phyloP scores from a whole-genome alignment of 2,329 filamentous ascomycete species.

The Penicillium sp. region DNA sequence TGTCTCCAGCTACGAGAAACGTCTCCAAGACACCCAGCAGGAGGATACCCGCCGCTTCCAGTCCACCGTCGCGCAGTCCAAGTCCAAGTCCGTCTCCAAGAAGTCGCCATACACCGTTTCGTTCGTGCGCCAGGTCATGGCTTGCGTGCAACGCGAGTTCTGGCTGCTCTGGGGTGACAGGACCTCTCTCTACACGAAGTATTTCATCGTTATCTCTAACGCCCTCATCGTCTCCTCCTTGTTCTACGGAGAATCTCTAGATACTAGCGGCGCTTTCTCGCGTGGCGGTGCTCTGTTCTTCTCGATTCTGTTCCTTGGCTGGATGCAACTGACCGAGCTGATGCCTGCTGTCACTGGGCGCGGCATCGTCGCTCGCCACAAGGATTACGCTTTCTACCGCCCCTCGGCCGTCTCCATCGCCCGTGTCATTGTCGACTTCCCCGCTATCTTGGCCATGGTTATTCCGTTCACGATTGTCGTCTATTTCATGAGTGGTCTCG shows the following conservation, averaged over 20 bases:
- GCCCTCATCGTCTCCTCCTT: conserved; percentile 67
- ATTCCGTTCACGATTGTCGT: conserved; percentile 54
- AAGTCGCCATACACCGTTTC: conserved; percentile 70
- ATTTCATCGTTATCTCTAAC: conserved; percentile 68
- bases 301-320: conserved; percentile 57
- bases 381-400: conserved; percentile 61
- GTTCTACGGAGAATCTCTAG: conserved; percentile 59
- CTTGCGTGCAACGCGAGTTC: conserved; percentile 59
- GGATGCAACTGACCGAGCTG: conserved; percentile 68
- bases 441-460: conserved; percentile 51
- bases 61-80: conserved; percentile 52
- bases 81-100: conserved; percentile 59
- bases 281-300: conserved; percentile 59
- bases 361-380: conserved; percentile 59
- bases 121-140: conserved; percentile 58
- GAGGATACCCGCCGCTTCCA: conserved; percentile 58
- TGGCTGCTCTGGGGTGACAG: conserved; percentile 71
- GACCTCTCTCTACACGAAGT: conserved; percentile 66
- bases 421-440: conserved; percentile 55
- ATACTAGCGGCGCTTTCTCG: conserved; percentile 55
- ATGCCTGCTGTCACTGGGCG: conserved; percentile 68
- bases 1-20: conserved; percentile 52
- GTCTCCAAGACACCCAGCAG: conserved; percentile 50
- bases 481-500: conserved; percentile 57
- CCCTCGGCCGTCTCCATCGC: conserved; percentile 57